Percentiles rank a stretch among this genome's conserved stretches.
Conservation (phyloP, 78 protist species). For the Guillardia theta region DNA sequence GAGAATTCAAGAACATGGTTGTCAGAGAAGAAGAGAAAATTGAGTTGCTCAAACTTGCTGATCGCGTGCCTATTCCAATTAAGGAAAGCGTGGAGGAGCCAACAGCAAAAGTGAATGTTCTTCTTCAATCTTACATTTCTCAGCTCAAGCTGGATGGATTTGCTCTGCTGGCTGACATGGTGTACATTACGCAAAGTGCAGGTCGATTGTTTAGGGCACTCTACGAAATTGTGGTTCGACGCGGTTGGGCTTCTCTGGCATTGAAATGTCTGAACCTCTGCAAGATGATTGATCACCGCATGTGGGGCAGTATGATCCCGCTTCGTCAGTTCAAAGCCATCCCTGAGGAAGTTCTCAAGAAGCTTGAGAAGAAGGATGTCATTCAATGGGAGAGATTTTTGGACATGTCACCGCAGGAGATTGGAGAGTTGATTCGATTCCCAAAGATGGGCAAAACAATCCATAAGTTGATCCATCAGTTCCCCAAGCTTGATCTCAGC, state of each 20-base stretch:
- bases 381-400: constrained; percentile 83
- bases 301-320: constrained; percentile 96
- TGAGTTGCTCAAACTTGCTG: constrained; percentile 85
- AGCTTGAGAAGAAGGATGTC: constrained; percentile 79
- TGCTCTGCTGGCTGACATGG: constrained; percentile 95
- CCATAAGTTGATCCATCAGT: constrained; percentile 75
- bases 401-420: constrained; percentile 75
- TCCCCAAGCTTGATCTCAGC: constrained; percentile 81
- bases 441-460: constrained; percentile 82
- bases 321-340: constrained; percentile 85
- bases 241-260: constrained; percentile 96
- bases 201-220: constrained; percentile 92
- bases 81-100: constrained; percentile 78
- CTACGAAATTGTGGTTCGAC: constrained; percentile 83
- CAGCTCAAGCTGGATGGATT: constrained; percentile 91
- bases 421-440: constrained; percentile 80
- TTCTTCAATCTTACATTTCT: constrained; percentile 97
- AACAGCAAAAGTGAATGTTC: constrained; percentile 87
- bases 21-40: constrained; percentile 95
- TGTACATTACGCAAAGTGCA: constrained; percentile 96
- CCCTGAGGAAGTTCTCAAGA: constrained; percentile 75
- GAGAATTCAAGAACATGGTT: constrained; percentile 87
- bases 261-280: constrained; percentile 68
- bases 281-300: constrained; percentile 88
- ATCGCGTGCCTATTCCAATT: constrained; percentile 93